A percentile compares a stretch with the other conserved stretches of the same genome.
These are phyloP conservation scores for Colletotrichum plurivorum DNA, from an alignment of 2,329 filamentous ascomycete species.

Conservation along the genomic window DNA sequence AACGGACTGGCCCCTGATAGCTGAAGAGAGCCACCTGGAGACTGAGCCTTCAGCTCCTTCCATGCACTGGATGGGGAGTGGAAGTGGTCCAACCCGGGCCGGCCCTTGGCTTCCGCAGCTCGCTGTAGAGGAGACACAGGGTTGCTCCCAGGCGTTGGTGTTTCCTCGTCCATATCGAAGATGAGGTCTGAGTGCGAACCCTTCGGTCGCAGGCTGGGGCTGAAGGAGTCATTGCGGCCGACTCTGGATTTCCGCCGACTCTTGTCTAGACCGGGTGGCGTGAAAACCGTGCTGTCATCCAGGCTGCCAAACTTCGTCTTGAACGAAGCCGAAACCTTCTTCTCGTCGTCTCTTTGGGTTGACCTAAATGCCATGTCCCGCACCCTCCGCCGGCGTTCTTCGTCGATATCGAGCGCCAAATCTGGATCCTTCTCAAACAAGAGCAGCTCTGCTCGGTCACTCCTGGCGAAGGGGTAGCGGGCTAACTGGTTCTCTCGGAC, in stretches of 20 bases:
- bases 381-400: conserved; percentile 78
- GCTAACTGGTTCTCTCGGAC: conserved; percentile 87
- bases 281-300: conserved; percentile 69
- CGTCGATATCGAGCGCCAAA: conserved; percentile 75
- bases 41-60: conserved; percentile 52
- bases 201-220: conserved; percentile 78
- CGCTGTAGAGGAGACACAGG: conserved; percentile 28
- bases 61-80: conserved; percentile 52
- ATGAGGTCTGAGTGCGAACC: conserved; percentile 83
- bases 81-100: conserved; percentile 33
- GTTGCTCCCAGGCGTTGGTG: conserved; percentile 51
- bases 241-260: conserved; percentile 61
- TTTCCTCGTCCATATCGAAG: conserved; percentile 94
- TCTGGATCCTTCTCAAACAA: conserved; percentile 76
- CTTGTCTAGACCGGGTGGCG: conserved; percentile 60
- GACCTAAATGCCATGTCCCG: conserved; percentile 82
- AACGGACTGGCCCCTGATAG: conserved; percentile 22
- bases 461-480: conserved; percentile 82
- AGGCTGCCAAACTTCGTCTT: conserved; percentile 73
- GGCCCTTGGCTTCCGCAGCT: conserved; percentile 16
- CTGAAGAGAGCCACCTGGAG: conserved; percentile 7
- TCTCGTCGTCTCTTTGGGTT: conserved; percentile 76
- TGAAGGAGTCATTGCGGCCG: conserved; percentile 69
- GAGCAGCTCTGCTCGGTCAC: conserved; percentile 77
- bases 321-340: conserved; percentile 71